A percentile compares a stretch with the other conserved stretches of the same genome.
Conservation (phyloP, 306 rosid genomes). For the Quillaja saponaria region DNA sequence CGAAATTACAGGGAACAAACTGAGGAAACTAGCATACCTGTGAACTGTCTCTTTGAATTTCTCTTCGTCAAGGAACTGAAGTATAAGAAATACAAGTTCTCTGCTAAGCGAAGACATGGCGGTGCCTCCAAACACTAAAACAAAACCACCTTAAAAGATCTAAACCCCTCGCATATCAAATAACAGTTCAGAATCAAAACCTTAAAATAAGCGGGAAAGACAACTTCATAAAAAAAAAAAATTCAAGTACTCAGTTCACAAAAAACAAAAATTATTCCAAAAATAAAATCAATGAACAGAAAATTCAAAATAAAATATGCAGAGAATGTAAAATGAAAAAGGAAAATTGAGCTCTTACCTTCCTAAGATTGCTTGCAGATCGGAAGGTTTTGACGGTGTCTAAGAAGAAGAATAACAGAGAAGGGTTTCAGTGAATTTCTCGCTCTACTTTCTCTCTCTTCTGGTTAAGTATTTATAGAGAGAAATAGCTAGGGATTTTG, state of each 20-base stretch:
- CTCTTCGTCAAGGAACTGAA: constrained; percentile 99
- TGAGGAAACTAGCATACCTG: constrained; percentile 49
- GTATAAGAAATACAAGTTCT: constrained; percentile 97
- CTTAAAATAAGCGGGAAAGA: constrained; percentile 31
- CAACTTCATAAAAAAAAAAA: background rate
- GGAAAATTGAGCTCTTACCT: constrained; percentile 40
- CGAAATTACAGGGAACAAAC: no score
- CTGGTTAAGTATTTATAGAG: constrained; percentile 71
- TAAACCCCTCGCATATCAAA: constrained; percentile 57
- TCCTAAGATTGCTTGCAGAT: constrained; percentile 51
- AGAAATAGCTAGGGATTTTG: constrained; percentile 76
- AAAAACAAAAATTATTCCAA: background rate
- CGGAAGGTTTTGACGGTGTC: constrained; percentile 55
- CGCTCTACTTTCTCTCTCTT: constrained; percentile 80
- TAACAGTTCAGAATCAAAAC: constrained; percentile 43
- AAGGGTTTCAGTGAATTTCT: constrained; percentile 50
- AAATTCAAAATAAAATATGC: constrained; percentile 21
- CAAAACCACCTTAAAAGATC: constrained; percentile 47
- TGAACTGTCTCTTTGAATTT: constrained; percentile 97
- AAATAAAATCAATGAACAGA: background rate
- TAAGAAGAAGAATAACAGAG: constrained; percentile 36
- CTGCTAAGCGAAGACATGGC: constrained; percentile 98
- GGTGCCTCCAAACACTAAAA: constrained; percentile 32
- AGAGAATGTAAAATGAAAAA: constrained; percentile 25
- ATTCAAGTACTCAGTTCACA: background rate